Evolutionary conservation across 1,284 basidiomycete genomes (phyloP), one percentile per base, ranked within the genome.

Genomic region (Xanthoconium separans): DNA sequence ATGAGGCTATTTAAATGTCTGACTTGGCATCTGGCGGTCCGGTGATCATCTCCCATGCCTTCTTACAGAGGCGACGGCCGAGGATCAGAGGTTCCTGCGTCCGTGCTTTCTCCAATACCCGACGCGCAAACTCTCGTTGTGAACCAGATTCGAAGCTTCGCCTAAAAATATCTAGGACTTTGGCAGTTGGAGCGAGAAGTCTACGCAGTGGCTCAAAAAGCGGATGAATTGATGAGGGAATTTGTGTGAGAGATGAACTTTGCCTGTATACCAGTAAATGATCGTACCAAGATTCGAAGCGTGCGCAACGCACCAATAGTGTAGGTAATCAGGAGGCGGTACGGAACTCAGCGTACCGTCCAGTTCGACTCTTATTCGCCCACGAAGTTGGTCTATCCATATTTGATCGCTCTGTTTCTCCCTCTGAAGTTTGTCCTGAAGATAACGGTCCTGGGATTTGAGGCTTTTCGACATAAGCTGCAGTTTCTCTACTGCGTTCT

Each of bases 401-500:
- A 59, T 44, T 43, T 56, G 56, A 7, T 65, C 63, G 31, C 46
- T 44, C 24, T 54, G 63, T 24, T 41, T 57, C 27, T 62, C 63
- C 20, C 37, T 57, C 13, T 47, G 33, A 4, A 51, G 6, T 22
- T 51, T 65, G n/a, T 65, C 55, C 34, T 68, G 63, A 6, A 68
- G n/a, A 45, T 64, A 64, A 31, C 53, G 62, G 36, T 75, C 73
- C 66, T 87, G 84, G 20, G 65, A 69, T 55, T 76, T 74, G 41
- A 90, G 70, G 58, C 78, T 78, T 48, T 74, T 64, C 62, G 73
- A 75, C 86, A 90, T 89, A 50, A 77, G 73, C 24, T 79, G 70
- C 51, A 84, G 66, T 62, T 81, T 83, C 64, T 85, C 79, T 59
- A 79, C 74, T 12, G 79, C 75, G 12, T 77, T 80, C 68, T 74